A percentile compares a stretch with the other conserved stretches of the same genome.
These are phyloP conservation scores for Leccinum olivaceopallidum DNA, from an alignment of 768 basidiomycete genomes.

Conservation along the genomic window DNA sequence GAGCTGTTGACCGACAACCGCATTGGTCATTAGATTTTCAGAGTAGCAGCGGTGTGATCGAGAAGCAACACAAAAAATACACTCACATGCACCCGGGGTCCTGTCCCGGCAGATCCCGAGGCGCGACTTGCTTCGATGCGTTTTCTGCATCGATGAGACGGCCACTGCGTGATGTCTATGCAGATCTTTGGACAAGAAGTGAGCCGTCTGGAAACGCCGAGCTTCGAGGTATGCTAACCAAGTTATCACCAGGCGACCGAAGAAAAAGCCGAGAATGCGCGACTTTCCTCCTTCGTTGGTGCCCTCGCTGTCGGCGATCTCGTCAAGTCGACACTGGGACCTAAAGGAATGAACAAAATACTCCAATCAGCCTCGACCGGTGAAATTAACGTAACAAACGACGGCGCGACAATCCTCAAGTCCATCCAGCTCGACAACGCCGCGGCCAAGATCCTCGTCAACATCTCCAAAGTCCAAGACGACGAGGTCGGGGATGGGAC, in stretches of 20 bases:
- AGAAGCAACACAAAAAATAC: background rate
- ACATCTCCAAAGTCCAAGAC: constrained; percentile 99
- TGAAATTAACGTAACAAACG: constrained; percentile 96
- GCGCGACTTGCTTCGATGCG: background rate
- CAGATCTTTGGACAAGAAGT: constrained; percentile 73
- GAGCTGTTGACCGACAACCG: constrained; percentile 28
- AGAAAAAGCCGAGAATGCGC: constrained; percentile 97
- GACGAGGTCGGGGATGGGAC: constrained; percentile 98
- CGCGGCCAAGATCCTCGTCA: constrained; percentile 98
- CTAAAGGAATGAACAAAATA: constrained; percentile 99
- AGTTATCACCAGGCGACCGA: constrained; percentile 65
- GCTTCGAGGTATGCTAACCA: constrained; percentile 1
- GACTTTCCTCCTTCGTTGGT: constrained; percentile 96
- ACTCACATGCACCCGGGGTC: background rate
- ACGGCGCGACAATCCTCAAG: constrained; percentile 98
- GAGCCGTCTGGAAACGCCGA: background rate
- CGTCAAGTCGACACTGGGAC: constrained; percentile 97
- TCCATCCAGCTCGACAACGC: constrained; percentile 98
- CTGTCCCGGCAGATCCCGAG: background rate
- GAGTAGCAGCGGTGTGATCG: background rate
- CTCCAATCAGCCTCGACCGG: constrained; percentile 88
- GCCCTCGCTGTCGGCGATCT: constrained; percentile 97
- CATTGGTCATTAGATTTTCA: constrained; percentile 23
- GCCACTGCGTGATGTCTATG: constrained; percentile 41
- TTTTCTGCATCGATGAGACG: background rate